These are phyloP conservation scores for Penicillium subrubescens DNA, from an alignment of 495 filamentous ascomycete species.

Conservation along the genomic window DNA sequence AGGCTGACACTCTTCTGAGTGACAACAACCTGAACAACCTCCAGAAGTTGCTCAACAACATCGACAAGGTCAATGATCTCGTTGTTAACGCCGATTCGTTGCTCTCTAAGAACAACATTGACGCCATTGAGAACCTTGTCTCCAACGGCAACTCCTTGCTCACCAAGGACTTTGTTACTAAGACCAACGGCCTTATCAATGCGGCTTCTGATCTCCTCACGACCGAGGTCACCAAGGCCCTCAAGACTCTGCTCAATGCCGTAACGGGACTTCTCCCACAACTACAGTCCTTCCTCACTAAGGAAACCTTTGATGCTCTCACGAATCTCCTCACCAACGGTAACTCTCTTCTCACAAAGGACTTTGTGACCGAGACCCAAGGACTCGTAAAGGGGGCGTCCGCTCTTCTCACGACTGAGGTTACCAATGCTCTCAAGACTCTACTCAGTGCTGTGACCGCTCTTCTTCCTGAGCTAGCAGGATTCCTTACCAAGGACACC, in stretches of 20 bases:
- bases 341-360: conserved; percentile 36
- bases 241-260: conserved; percentile 36
- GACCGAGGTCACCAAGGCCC: conserved; percentile 24
- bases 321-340: conserved; percentile 40
- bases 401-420: conserved; percentile 27
- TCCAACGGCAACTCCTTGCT: conserved; percentile 41
- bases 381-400: conserved; percentile 34
- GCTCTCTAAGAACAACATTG: conserved; percentile 32
- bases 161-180: conserved; percentile 31
- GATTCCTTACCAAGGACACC: conserved; percentile 24
- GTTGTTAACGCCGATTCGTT: conserved; percentile 36
- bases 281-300: conserved; percentile 41
- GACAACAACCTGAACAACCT: conserved; percentile 42
- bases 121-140: conserved; percentile 40
- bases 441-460: conserved; percentile 27
- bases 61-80: conserved; percentile 41
- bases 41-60: conserved; percentile 38
- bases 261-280: conserved; percentile 41
- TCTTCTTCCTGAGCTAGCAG: conserved; percentile 24
- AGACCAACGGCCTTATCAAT: conserved; percentile 16
- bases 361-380: conserved; percentile 35
- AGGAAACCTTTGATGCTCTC: conserved; percentile 24
- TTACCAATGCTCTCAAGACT: conserved; percentile 13
- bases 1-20: conserved; percentile 33
- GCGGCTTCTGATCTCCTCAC: conserved; percentile 25